Evolutionary conservation across 2,329 filamentous ascomycete species (phyloP), one percentile per base, ranked within the genome.

Genomic region (Diplodia scrobiculata): DNA sequence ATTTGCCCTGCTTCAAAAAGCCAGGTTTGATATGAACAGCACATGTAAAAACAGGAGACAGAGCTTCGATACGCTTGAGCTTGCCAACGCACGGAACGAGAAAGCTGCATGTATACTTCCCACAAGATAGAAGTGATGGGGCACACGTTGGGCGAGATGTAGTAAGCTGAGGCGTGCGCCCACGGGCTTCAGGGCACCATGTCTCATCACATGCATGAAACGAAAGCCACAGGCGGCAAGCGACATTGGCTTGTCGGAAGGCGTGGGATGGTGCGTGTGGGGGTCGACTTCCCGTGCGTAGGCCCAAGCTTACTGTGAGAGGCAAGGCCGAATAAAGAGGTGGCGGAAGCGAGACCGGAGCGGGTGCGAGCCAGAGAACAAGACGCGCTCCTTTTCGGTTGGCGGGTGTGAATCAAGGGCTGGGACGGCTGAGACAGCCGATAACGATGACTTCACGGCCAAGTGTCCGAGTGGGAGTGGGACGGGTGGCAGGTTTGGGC

Each of bases 171-270:
- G 25, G 25, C 25, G 25, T 25, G 25, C 25, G 25, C 21, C 21
- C 21, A 25, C 21, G 21, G 21, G 21, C 21, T 25, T 25, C 25
- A 25, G 25, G 25, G 25, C 25, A 25, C 25, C 25, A 25, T 32
- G 29, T 32, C 29, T 32, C 29, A 32, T 32, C 29, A 32, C 29
- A 32, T 32, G 29, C 29, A 32, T 32, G 29, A 9, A 32, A 32
- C 7, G 29, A 32, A 32, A 62, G 58, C 58, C 58, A 62, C 58
- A 27, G 14, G 58, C 58, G 58, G 58, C 58, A 62, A 62, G 58
- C 58, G 58, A 62, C 58, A 62, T 62, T 62, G 41, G 58, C 11
- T 7, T 7, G 13, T 17, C 21, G 54, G 38, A 25, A 47, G 54
- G 54, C 58, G 58, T 62, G 45, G 29, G 58, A 38, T 50, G 45